phyloP scores from a whole-genome alignment of 1,139 yeast species.

The Hyphopichia wangnamkhiaoensis region DNA sequence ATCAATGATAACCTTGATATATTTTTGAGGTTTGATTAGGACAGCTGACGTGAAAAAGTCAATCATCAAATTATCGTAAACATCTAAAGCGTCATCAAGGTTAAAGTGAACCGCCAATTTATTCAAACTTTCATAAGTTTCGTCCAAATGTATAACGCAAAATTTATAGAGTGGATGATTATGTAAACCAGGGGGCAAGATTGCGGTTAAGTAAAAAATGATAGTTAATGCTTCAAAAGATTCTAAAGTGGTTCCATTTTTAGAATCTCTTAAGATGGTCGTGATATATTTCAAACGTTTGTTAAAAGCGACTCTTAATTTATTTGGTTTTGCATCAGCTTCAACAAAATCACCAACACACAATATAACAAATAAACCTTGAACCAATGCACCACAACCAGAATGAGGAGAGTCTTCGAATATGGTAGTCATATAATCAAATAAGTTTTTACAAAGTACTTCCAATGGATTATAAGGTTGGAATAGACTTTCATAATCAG shows the following conservation, averaged over 20 bases:
- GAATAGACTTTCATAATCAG: slow-evolving; percentile 41
- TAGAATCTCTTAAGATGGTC: slow-evolving; percentile 34
- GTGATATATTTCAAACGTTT: slow-evolving; percentile 37
- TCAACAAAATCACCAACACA: slow-evolving; percentile 42
- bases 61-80: slow-evolving; percentile 31
- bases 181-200: slow-evolving; percentile 22
- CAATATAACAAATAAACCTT: slow-evolving; percentile 36
- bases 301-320: slow-evolving; percentile 35
- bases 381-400: slow-evolving; percentile 29
- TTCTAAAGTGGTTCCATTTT: slow-evolving; percentile 38
- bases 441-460: slow-evolving; percentile 28
- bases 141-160: slow-evolving; percentile 39
- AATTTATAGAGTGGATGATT: slow-evolving; percentile 47
- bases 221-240: slow-evolving; percentile 46
- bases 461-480: slow-evolving; percentile 29
- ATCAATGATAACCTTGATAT: slow-evolving; percentile 24
- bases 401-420: slow-evolving; percentile 33
- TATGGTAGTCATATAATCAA: slow-evolving; percentile 32
- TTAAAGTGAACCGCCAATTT: slow-evolving; percentile 18
- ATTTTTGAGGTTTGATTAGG: slow-evolving; percentile 38
- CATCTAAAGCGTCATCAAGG: slow-evolving; percentile 17
- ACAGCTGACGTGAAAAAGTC: slow-evolving; percentile 46
- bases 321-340: slow-evolving; percentile 30
- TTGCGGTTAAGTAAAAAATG: slow-evolving; percentile 45
- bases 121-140: slow-evolving; percentile 31